Conservation (phyloP, 2,329 filamentous ascomycete genomes). For the Bimuria novae-zelandiae region DNA sequence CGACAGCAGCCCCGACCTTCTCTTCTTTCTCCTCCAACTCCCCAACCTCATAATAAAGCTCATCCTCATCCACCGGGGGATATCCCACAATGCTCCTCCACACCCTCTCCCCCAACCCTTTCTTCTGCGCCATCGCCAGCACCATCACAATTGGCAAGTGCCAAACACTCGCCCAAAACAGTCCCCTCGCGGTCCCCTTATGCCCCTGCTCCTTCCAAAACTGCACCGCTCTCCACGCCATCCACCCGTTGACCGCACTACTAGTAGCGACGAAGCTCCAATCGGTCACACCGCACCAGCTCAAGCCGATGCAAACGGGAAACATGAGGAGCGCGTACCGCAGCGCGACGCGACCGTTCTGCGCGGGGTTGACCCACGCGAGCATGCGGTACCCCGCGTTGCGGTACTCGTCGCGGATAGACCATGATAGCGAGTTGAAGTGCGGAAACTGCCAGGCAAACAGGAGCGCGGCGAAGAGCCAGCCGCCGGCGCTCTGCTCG, state of each 20-base stretch:
- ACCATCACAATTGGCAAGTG: conserved; percentile 90
- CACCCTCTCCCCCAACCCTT: conserved; percentile 59
- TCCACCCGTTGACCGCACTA: conserved; percentile 82
- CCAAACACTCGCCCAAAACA: conserved; percentile 99
- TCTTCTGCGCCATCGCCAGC: conserved; percentile 89
- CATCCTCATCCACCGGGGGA: conserved; percentile 32
- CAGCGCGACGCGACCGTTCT: conserved; percentile 84
- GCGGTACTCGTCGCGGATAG: conserved; percentile 87
- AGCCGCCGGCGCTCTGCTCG: conserved; percentile 73
- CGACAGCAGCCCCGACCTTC: conserved; percentile 8
- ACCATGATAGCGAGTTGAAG: conserved; percentile 92
- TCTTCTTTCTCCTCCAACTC: conserved; percentile 32
- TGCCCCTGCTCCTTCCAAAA: conserved; percentile 83
- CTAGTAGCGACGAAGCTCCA: conserved; percentile 83
- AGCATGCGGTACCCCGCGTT: conserved; percentile 72
- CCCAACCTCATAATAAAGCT: conserved; percentile 39
- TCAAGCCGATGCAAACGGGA: conserved; percentile 81
- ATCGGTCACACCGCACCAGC: conserved; percentile 79
- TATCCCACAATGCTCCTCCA: conserved; percentile 40
- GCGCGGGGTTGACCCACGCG: conserved; percentile 81
- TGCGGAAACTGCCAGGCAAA: conserved; percentile 99
- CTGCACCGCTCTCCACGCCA: conserved; percentile 74
- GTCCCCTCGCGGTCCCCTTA: conserved; percentile 75
- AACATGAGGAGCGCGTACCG: conserved; percentile 86
- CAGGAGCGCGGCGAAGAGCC: conserved; percentile 81